Base-by-base conservation (phyloP, 805 yeast genomes). In the Saccharomycopsis oosterbeekiorum region DNA sequence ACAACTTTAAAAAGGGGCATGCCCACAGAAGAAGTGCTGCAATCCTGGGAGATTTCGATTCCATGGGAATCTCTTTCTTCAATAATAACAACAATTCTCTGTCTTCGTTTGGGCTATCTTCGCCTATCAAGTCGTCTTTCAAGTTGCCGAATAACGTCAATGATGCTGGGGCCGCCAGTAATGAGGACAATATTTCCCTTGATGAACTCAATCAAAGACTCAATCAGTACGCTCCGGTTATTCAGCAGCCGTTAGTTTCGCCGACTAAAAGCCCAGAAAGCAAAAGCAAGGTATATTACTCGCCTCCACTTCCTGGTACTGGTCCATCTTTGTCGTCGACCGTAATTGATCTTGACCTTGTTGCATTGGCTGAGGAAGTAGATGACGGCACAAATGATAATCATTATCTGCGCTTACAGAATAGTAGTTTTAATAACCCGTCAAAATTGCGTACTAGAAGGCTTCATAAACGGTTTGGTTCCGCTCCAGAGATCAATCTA, bases 21-120 rank as follows among this genome's bases (percentile, higher is more conserved):
- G 81, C 88, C 55, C 97, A 90, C 68, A 82, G 89, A 68, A 76
- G 97, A 59, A 89, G 96, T 0, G 91, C 93, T 24, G 96, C 96
- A 0, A 85, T 90, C 6, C 87, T 94, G 9, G 94, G 94, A 3
- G 96, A 90, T 70, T 87, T 89, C 69, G 94, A 88, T 67, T 74
- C 74, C 60, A 66, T 74, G 57, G 71, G 71, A 53, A 70, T 69
- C 24, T 59, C 63, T 8, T 59, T 59, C 15, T 61, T 64, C 24
- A 54, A 56, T 17, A 54, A 62, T 5, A 58, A 41, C 21, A 59
- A 42, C 29, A 37, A 24, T 15, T 11, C 64, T 9, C 12, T 55
- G 15, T 19, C 26, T 53, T 56, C 60, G 10, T n/a, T 34, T 8
- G 55, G 57, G n/a, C 8, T 57, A 19, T 17, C 59, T 15, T 58